phyloP scores from a whole-genome alignment of 495 filamentous ascomycete species.

The Lasiosphaeria miniovina region DNA sequence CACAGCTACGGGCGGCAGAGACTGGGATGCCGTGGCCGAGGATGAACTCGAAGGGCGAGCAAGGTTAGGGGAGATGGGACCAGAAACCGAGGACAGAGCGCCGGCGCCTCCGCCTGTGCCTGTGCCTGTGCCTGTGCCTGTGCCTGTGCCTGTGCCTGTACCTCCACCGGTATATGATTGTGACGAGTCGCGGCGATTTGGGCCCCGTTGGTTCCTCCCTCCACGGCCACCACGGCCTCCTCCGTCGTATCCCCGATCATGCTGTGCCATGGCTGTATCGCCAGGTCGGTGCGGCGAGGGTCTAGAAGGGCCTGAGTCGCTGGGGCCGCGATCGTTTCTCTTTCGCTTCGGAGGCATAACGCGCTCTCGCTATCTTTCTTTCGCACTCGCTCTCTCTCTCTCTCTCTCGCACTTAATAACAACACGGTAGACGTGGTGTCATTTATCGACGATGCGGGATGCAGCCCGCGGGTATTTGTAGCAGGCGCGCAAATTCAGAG shows the following conservation, averaged over 20 bases:
- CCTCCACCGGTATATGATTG: conserved; percentile 19
- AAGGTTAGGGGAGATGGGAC: conserved; percentile 37
- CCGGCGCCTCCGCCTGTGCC: conserved; percentile 8
- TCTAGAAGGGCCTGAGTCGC: conserved; percentile 43
- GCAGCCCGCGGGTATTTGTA: conserved; percentile 15
- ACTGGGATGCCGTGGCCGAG: conserved; percentile 26
- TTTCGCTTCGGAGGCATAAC: conserved; percentile 55
- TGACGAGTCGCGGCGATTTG: conserved; percentile 45
- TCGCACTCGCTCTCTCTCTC: too few relatives aligned
- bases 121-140: too few relatives aligned
- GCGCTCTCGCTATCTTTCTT: conserved; percentile 1
- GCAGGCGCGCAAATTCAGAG: background rate
- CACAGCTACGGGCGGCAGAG: conserved; percentile 21
- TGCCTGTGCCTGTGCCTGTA: too few relatives aligned
- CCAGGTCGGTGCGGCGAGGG: conserved; percentile 53
- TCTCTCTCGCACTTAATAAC: conserved; percentile 5
- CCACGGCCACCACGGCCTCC: conserved; percentile 35
- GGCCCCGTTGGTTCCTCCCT: conserved; percentile 37
- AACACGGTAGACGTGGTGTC: conserved; percentile 16
- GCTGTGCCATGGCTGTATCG: conserved; percentile 46
- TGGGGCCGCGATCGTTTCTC: conserved; percentile 45
- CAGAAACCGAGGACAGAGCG: conserved; percentile 17
- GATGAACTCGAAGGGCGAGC: conserved; percentile 45
- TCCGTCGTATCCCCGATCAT: conserved; percentile 47
- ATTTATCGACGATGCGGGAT: conserved; percentile 25